Base-by-base conservation (phyloP, 2,329 filamentous ascomycete species). In the Chaetomiaceae sp. region DNA sequence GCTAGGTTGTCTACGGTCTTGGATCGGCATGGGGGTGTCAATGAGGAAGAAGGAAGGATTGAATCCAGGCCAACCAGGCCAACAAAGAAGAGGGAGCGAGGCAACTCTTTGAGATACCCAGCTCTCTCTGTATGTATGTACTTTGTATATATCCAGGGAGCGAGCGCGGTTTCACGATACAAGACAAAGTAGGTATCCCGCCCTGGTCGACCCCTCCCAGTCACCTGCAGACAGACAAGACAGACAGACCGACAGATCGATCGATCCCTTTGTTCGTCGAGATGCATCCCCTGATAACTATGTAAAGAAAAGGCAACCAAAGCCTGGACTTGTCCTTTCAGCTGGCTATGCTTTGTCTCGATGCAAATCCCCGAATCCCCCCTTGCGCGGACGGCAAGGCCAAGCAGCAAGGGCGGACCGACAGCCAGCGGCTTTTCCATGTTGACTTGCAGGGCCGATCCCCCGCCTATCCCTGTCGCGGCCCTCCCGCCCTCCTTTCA, bases 371-470 rank as follows among this genome's bases (percentile, higher is more conserved):
- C 27, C 32, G 10, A 38, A 38, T 21, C 20, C 21, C 36, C n/a
- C n/a, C n/a, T n/a, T 40, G 20, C 11, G 21, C 37, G 14, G 18
- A 23, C 20, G 37, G 18, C 9, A 20, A 21, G 18, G 36, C 10
- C 36, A 10, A 18, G 25, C 25, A 16, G 11, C 23, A 30, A 29
- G 44, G 14, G 34, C 44, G 14, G 34, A 29, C 36, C 27, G 36
- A 33, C 25, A 6, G 20, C 21, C 34, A 30, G 3, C 20, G 37
- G 9, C 5, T 20, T 38, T 7, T 37, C 30, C 3, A 32, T n/a
- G 18, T 20, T 42, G 32, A 48, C 44, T 45, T 48, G 53, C 53
- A 55, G 48, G 44, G 43, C n/a, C 37, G 48, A 51, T 45, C 34
- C 36, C 9, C 52, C 40, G 10, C 23, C 38, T 37, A 43, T 40